phyloP scores from a whole-genome alignment of 768 basidiomycete genomes.

The Rickenella mellea region DNA sequence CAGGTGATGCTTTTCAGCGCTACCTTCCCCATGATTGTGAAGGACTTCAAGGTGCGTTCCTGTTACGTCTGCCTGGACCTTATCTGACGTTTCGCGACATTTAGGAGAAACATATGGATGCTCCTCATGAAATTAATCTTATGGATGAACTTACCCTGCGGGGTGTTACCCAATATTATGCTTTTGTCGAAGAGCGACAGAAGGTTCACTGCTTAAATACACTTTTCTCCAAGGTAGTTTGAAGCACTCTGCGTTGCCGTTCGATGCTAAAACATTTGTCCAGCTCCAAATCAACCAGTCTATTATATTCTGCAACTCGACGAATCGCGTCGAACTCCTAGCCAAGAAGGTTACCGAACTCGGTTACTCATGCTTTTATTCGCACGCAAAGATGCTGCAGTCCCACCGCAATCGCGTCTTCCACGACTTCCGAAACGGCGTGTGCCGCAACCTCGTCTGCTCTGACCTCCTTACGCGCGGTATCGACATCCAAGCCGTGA shows the following conservation, averaged over 20 bases:
- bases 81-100: conserved; percentile 4
- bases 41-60: conserved; percentile 84
- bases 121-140: conserved; percentile 96
- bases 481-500: conserved; percentile 99
- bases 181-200: conserved; percentile 97
- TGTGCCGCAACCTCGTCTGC: conserved; percentile 98
- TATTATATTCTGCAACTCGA: conserved; percentile 99
- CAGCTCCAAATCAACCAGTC: conserved; percentile 99
- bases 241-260: not conserved
- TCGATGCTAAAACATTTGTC: conserved; percentile 1
- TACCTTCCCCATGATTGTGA: conserved; percentile 98
- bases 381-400: conserved; percentile 99
- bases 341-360: conserved; percentile 99
- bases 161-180: conserved; percentile 99
- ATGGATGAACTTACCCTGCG: conserved; percentile 99
- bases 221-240: conserved; percentile 87
- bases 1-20: conserved; percentile 99
- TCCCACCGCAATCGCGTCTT: conserved; percentile 98
- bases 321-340: conserved; percentile 97
- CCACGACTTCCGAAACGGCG: conserved; percentile 98
- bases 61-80: not conserved
- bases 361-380: conserved; percentile 99
- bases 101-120: conserved; percentile 93
- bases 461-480: conserved; percentile 95
- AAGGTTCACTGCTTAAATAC: conserved; percentile 99